phyloP scores from a whole-genome alignment of 129 eudicot genomes.

The Pittosporum tobira region DNA sequence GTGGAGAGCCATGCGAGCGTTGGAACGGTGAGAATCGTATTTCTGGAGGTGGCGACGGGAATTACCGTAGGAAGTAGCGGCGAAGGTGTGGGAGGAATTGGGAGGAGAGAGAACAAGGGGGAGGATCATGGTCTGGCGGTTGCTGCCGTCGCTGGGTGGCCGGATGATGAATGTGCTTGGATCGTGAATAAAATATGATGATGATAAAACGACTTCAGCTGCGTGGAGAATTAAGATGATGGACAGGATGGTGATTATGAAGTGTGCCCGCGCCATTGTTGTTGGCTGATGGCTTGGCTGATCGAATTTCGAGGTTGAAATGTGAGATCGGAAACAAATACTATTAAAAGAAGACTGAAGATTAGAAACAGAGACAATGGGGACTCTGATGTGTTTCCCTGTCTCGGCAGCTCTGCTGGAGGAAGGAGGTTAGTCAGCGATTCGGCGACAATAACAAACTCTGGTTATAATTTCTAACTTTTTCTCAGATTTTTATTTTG shows the following conservation, averaged over 20 bases:
- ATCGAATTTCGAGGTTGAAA: no score
- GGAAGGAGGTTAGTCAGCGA: no score
- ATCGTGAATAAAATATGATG: conserved; percentile 1
- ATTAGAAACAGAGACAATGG: no score
- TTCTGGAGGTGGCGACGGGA: conserved; percentile 41
- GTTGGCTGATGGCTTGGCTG: no score
- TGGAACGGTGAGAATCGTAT: conserved; percentile 24
- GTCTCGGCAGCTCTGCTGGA: no score
- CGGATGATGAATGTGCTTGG: conserved; percentile 12
- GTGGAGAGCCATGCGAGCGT: conserved; percentile 71
- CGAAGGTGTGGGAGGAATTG: conserved; percentile 17
- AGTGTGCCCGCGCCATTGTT: neutral
- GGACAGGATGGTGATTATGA: neutral
- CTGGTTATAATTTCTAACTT: no score
- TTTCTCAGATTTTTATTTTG: no score
- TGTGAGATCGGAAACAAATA: no score
- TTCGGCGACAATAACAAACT: no score
- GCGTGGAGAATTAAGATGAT: neutral
- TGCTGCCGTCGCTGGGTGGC: conserved; percentile 16
- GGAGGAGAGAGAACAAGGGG: conserved; percentile 40
- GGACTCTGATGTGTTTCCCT: no score
- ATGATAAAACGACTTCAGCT: no score
- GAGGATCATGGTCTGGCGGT: conserved; percentile 39
- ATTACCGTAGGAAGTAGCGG: conserved; percentile 10
- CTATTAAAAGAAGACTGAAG: no score